phyloP scores from a whole-genome alignment of 495 filamentous ascomycete genomes.

The Talaromyces nanjingensis region DNA sequence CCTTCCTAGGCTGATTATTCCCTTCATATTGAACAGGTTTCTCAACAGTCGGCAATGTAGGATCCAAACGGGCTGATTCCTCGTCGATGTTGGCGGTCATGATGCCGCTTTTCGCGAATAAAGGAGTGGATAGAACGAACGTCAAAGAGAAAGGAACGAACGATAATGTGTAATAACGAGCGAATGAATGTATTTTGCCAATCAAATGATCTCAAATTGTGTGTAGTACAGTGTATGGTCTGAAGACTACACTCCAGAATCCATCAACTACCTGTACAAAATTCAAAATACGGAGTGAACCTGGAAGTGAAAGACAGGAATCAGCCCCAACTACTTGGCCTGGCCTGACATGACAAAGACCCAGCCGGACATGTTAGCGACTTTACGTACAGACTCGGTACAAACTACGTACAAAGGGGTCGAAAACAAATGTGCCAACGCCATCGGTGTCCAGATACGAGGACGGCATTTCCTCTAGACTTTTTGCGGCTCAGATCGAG shows the following conservation, averaged over 20 bases:
- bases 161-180: neutral
- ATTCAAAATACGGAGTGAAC: neutral
- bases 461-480: neutral
- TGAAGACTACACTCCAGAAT: neutral
- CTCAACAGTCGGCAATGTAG: constrained; percentile 72
- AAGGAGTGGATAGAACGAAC: neutral
- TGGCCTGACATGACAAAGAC: neutral
- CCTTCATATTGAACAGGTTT: constrained; percentile 60
- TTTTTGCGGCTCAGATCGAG: neutral
- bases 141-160: neutral
- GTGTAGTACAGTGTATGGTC: neutral
- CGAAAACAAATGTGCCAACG: neutral
- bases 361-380: neutral
- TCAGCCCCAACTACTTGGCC: no score
- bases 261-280: neutral
- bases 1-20: constrained; percentile 41
- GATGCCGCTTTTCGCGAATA: neutral
- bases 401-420: neutral
- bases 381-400: neutral
- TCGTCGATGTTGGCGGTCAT: neutral
- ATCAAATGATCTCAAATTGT: neutral
- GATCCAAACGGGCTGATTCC: constrained; percentile 39
- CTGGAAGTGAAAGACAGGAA: neutral
- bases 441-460: neutral
- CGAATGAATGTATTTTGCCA: neutral